Evolutionary conservation across 805 yeast species (phyloP).

Genomic region (Pichia nanzhaoensis): DNA sequence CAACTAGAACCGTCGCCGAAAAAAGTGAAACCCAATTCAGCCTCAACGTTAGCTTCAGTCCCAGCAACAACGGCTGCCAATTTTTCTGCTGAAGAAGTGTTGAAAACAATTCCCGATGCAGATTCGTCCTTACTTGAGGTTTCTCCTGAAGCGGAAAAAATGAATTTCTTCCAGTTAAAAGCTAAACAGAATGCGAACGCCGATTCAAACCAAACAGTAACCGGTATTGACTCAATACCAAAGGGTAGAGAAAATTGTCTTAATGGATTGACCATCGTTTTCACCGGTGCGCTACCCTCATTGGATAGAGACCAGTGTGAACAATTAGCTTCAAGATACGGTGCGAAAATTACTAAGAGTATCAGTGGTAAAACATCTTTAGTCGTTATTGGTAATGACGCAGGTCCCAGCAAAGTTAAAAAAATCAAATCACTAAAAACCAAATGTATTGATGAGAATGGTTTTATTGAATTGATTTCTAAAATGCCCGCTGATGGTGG

Average conservation of each 20-base stretch:
- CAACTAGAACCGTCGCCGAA: neutral
- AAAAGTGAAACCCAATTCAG: constrained; percentile 6
- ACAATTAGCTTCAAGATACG: constrained; percentile 72
- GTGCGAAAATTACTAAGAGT: constrained; percentile 84
- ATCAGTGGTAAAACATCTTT: constrained; percentile 80
- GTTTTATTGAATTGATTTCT: constrained; percentile 64
- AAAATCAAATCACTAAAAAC: constrained; percentile 67
- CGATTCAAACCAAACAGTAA: constrained; percentile 24
- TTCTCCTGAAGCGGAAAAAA: constrained; percentile 43
- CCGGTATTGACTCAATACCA: constrained; percentile 47
- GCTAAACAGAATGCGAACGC: constrained; percentile 33
- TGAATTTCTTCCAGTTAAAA: constrained; percentile 49
- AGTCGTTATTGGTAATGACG: constrained; percentile 90
- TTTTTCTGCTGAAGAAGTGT: constrained; percentile 44
- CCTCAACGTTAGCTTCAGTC: neutral
- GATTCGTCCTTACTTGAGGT: constrained; percentile 35
- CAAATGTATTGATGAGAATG: constrained; percentile 82
- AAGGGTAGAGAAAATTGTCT: constrained; percentile 82
- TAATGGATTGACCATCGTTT: constrained; percentile 83
- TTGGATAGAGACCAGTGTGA: constrained; percentile 74
- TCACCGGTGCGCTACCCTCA: constrained; percentile 83
- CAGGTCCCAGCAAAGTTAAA: constrained; percentile 91
- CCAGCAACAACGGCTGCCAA: neutral
- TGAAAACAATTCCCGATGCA: constrained; percentile 68
- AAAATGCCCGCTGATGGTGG: constrained; percentile 94